Conservation (phyloP, 164 flowering plant species). For the Chimonanthus praecox region DNA sequence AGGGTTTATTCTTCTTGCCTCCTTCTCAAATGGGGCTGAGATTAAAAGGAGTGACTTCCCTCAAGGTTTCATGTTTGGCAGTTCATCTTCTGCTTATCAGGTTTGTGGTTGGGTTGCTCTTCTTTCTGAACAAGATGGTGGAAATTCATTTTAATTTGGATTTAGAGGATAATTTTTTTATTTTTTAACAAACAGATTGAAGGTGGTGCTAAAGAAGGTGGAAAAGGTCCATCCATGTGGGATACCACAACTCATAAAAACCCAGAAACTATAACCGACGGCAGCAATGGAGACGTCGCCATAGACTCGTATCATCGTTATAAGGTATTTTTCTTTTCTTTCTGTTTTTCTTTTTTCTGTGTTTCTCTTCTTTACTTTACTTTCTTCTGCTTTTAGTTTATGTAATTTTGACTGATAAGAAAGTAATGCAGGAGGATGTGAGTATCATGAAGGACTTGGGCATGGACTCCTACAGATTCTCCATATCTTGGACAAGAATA, state of each 20-base stretch:
- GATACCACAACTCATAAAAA: conserved; percentile 32
- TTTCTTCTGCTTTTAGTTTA: not conserved
- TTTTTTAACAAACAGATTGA: conserved; percentile 25
- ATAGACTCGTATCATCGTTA: conserved; percentile 35
- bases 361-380: not conserved
- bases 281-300: conserved; percentile 33
- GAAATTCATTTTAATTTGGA: too few relatives aligned
- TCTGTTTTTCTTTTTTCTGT: not conserved
- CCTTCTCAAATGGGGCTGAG: too few relatives aligned
- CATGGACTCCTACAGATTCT: conserved; percentile 51
- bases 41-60: conserved; percentile 5
- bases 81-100: conserved; percentile 6
- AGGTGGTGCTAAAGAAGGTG: conserved; percentile 43
- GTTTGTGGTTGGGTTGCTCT: not conserved
- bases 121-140: not conserved
- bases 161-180: not conserved
- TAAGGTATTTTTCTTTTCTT: conserved; percentile 20
- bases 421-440: conserved; percentile 50
- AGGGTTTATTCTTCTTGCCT: too few relatives aligned
- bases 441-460: conserved; percentile 41
- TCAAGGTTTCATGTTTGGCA: conserved; percentile 1
- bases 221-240: conserved; percentile 42
- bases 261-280: conserved; percentile 30
- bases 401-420: not conserved
- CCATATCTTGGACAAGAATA: conserved; percentile 17